Base-by-base conservation (phyloP, 192 early-diverging fungal species). In the Haplosporangium gracile region DNA sequence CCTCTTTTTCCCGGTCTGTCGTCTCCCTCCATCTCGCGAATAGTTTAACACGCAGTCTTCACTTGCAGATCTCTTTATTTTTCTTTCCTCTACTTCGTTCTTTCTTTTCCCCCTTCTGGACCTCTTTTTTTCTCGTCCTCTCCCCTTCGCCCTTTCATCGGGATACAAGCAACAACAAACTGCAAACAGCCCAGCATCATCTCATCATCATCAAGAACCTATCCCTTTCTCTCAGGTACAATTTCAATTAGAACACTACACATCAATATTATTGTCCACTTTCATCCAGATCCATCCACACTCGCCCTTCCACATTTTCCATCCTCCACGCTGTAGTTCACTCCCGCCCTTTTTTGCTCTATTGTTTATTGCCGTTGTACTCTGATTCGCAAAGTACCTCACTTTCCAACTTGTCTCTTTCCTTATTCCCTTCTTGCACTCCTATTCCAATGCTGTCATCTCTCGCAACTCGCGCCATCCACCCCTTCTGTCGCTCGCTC, bases 361-460 rank as follows among this genome's bases (percentile, higher is more conserved):
- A 15, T 51, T 51, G 1, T 65, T 65, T 26, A 8, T 65, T 65
- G n/a, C 3, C 32, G 60, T 65, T 15, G n/a, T 65, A 26, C 11
- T 26, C 26, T 43, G 53, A 11, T 22, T 45, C 57, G 32, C 22
- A 60, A 57, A 32, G 36, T 9, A 60, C 47, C 53, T 34, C 18
- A 9, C 22, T 81, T 39, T 75, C 49, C 36, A 53, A 72, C n/a
- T 34, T 74, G 34, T 47, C 20, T 43, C 39, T 38, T 72, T 26
- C n/a, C 24, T n/a, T 4, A 29, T 72, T 43, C 32, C 32, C 32
- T 75, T 75, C 57, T n/a, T 75, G 49, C 70, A 36, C 57, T 53
- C 68, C 40, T 72, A 22, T 57, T 79, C 70, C 47, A 71, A 72
- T 45, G 72, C 70, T 47, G 26, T 73, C 43, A 34, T 73, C 71